Evolutionary conservation across 1,284 basidiomycete genomes (phyloP).

Genomic region (Moniliella sp.): DNA sequence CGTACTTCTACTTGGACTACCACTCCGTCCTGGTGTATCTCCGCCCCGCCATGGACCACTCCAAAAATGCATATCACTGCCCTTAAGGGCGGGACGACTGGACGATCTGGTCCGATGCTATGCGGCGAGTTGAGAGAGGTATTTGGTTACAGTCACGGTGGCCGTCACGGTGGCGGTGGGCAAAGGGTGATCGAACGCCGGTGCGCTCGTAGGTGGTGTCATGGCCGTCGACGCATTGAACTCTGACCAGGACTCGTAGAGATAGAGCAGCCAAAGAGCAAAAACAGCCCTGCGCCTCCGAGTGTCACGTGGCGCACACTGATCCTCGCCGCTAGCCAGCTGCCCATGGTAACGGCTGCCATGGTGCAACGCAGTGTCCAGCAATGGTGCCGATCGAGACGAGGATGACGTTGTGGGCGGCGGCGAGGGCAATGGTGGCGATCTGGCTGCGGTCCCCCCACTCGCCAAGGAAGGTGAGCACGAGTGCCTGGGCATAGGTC

Average conservation of each 20-base stretch:
- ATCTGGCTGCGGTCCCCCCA: conserved; percentile 97
- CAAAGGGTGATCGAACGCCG: no score
- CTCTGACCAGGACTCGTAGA: conserved; percentile 38
- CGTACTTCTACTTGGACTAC: no score
- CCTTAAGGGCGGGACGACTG: no score
- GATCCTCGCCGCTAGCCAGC: conserved; percentile 74
- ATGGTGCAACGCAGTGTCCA: conserved; percentile 71
- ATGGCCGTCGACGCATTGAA: no score
- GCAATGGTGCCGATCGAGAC: conserved; percentile 72
- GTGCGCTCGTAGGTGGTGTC: no score
- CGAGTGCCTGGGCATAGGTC: conserved; percentile 81
- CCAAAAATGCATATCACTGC: no score
- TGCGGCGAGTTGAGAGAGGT: no score
- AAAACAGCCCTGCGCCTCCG: conserved; percentile 58
- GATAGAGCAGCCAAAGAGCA: conserved; percentile 46
- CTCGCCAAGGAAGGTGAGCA: conserved; percentile 86
- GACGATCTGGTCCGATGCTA: no score
- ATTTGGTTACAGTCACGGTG: no score
- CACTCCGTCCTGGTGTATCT: no score
- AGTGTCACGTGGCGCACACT: conserved; percentile 81
- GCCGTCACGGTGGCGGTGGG: no score
- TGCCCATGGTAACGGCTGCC: conserved; percentile 68
- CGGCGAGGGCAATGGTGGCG: conserved; percentile 82
- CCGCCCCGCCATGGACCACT: no score
- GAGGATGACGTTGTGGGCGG: conserved; percentile 63